Conservation (phyloP, 2,329 filamentous ascomycete genomes). For the Fusarium sp. region DNA sequence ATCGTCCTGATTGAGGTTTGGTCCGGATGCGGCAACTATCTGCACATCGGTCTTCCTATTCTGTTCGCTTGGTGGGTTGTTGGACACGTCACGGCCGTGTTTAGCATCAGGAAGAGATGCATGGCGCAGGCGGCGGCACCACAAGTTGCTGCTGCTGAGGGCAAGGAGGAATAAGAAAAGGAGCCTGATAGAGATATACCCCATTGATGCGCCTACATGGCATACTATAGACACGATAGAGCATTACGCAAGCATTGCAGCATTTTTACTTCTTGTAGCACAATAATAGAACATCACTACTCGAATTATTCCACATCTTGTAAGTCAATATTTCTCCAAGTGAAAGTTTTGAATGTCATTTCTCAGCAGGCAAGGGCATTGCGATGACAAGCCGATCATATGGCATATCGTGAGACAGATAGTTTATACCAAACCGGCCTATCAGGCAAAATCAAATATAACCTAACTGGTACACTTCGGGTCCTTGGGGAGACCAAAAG, state of each 20-base stretch:
- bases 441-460: not conserved
- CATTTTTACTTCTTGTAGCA: not conserved
- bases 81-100: conserved; percentile 39
- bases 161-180: conserved; percentile 13
- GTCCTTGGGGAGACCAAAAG: not conserved
- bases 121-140: conserved; percentile 20
- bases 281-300: not conserved
- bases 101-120: conserved; percentile 41
- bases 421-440: not conserved
- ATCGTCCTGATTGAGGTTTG: conserved; percentile 55
- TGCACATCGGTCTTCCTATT: conserved; percentile 55
- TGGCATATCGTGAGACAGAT: too few species aligned
- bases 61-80: conserved; percentile 55
- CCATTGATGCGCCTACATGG: not conserved
- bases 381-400: too few species aligned
- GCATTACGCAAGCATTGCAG: not conserved
- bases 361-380: too few species aligned
- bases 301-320: not conserved
- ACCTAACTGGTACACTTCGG: not conserved
- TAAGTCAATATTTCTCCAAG: not conserved
- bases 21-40: conserved; percentile 54
- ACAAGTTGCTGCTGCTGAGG: not conserved
- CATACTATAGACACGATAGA: not conserved
- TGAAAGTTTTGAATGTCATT: not conserved
- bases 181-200: not conserved